A percentile compares a stretch with the other conserved stretches of the same genome.
Conservation (phyloP, 225 moss, liverwort and hornwort species). For the Anthoceros angustus region DNA sequence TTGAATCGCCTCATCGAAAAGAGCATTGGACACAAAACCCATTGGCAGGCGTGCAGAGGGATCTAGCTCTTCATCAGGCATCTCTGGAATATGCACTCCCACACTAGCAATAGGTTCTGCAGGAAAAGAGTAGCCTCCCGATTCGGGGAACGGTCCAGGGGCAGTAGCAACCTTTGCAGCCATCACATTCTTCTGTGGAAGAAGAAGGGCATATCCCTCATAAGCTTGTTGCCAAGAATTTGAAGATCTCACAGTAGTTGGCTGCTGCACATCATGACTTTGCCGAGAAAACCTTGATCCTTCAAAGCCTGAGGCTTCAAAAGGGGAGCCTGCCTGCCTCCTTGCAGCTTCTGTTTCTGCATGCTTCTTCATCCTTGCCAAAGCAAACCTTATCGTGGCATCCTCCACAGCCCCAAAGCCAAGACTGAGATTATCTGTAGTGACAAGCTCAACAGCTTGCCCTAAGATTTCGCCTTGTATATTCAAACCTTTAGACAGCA, state of each 20-base stretch:
- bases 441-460: conserved; percentile 82
- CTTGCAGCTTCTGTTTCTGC: conserved; percentile 59
- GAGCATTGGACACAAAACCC: conserved; percentile 17
- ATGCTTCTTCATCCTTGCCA: conserved; percentile 65
- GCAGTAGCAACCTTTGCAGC: not conserved
- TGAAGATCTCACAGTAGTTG: conserved; percentile 60
- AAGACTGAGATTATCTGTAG: conserved; percentile 87
- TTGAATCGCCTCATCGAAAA: not conserved
- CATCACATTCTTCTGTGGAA: conserved; percentile 3
- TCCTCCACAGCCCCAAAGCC: conserved; percentile 97
- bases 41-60: conserved; percentile 18
- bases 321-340: conserved; percentile 42
- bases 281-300: conserved; percentile 44
- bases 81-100: conserved; percentile 27
- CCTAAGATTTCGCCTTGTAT: conserved; percentile 59
- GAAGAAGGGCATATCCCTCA: conserved; percentile 29
- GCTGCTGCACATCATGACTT: conserved; percentile 61
- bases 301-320: conserved; percentile 46
- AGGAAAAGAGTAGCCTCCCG: conserved; percentile 6
- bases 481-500: conserved; percentile 23
- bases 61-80: conserved; percentile 46
- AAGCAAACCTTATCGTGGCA: conserved; percentile 28
- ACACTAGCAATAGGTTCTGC: conserved; percentile 17
- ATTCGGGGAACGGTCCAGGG: not conserved
- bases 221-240: conserved; percentile 69